Evolutionary conservation across 192 early-diverging fungal species (phyloP).

Genomic region (Coemansia sp.): DNA sequence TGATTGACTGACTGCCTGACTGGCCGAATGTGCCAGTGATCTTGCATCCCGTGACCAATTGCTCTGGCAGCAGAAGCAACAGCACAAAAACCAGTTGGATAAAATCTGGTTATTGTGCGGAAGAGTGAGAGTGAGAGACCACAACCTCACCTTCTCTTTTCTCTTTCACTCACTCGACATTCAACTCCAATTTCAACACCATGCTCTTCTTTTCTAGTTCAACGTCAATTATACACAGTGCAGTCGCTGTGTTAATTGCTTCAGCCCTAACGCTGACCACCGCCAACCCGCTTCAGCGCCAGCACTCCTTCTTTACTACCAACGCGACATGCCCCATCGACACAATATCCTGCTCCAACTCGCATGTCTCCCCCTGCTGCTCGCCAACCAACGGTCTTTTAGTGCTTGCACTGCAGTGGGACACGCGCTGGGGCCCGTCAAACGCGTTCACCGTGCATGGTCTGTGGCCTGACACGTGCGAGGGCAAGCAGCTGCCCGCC

Average conservation of each 20-base stretch:
- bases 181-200: neutral
- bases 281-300: conserved; percentile 1
- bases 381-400: conserved; percentile 47
- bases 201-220: neutral
- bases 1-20: too few species aligned
- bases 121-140: too few species aligned
- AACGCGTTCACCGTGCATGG: conserved; percentile 73
- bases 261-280: neutral
- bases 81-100: too few species aligned
- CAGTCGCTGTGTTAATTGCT: neutral
- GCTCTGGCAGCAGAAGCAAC: too few species aligned
- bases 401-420: conserved; percentile 57
- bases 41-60: too few species aligned
- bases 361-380: conserved; percentile 46
- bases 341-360: conserved; percentile 35
- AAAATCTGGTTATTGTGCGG: too few species aligned
- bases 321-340: conserved; percentile 38
- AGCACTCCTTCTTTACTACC: neutral
- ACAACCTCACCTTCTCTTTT: too few species aligned
- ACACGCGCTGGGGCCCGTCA: conserved; percentile 55
- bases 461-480: conserved; percentile 74
- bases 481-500: conserved; percentile 46
- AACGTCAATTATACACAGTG: neutral
- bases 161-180: too few species aligned
- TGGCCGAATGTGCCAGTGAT: too few species aligned